A percentile compares a stretch with the other conserved stretches of the same genome.
These are phyloP conservation scores for Hsuehochloa calcarea DNA, from an alignment of 176 grass and related monocot species.

Conservation along the genomic window DNA sequence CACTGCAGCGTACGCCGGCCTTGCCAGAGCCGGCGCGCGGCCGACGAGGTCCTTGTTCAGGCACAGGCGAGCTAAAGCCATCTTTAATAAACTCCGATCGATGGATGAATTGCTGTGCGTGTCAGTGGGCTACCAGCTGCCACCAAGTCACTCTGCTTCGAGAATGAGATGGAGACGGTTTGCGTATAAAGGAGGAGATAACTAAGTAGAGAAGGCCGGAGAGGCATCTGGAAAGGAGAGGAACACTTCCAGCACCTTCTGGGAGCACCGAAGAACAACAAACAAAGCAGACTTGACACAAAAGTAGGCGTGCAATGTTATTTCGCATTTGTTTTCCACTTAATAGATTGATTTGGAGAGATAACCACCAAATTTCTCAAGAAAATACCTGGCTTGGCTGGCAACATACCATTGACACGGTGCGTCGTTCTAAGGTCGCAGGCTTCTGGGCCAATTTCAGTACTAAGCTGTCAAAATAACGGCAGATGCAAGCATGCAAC, in stretches of 20 bases:
- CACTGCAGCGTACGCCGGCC: neutral
- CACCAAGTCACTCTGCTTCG: neutral
- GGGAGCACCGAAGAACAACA: neutral
- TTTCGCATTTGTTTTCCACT: neutral
- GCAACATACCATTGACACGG: too few relatives aligned
- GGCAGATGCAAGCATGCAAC: neutral
- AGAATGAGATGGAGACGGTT: neutral
- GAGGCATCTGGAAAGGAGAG: slow-evolving; percentile 20
- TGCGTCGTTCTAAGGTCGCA: too few relatives aligned
- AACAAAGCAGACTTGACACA: neutral
- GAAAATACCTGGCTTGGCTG: too few relatives aligned
- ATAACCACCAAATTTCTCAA: neutral
- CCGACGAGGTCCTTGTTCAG: slow-evolving; percentile 17
- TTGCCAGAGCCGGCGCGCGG: slow-evolving; percentile 2
- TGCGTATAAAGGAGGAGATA: neutral
- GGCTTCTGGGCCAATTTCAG: neutral
- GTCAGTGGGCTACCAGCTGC: too few relatives aligned
- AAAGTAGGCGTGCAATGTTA: neutral
- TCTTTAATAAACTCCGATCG: neutral
- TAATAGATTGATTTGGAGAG: neutral
- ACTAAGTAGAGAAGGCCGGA: neutral
- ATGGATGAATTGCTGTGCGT: neutral
- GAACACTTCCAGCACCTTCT: slow-evolving; percentile 31
- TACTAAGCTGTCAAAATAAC: neutral
- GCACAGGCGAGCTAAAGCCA: slow-evolving; percentile 45